Evolutionary conservation across 495 filamentous ascomycete species (phyloP).

Genomic region (Beverwykella pulmonaria): DNA sequence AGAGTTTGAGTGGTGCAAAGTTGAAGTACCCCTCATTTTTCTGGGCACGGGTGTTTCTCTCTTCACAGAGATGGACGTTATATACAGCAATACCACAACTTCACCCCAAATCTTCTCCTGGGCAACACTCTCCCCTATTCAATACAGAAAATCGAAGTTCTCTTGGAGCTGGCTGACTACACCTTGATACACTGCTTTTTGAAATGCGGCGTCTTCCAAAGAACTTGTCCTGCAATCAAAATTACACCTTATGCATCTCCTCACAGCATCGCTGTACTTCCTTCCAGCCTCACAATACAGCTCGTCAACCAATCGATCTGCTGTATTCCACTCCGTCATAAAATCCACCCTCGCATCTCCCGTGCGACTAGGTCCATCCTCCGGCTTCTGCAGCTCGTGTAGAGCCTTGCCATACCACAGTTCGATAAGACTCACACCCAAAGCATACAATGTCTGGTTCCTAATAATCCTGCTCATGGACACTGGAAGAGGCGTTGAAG

Average conservation of each 20-base stretch:
- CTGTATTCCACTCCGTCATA: constrained; percentile 31
- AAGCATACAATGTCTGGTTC: constrained; percentile 40
- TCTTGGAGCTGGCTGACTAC: constrained; percentile 41
- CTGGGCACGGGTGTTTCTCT: no score
- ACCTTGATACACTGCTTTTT: constrained; percentile 39
- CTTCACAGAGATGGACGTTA: no score
- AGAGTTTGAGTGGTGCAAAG: no score
- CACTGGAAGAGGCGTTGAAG: not conserved
- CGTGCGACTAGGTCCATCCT: constrained; percentile 11
- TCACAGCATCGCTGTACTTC: constrained; percentile 44
- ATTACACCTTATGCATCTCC: constrained; percentile 41
- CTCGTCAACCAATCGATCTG: constrained; percentile 26
- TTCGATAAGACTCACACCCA: constrained; percentile 45
- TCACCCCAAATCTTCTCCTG: no score
- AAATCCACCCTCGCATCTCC: constrained; percentile 4
- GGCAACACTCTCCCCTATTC: no score
- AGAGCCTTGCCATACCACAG: constrained; percentile 40
- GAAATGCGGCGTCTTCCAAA: constrained; percentile 39
- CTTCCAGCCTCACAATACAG: constrained; percentile 40
- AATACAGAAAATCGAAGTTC: constrained; percentile 27
- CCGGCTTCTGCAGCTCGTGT: constrained; percentile 11
- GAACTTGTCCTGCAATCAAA: constrained; percentile 37
- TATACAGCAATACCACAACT: no score
- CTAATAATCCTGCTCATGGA: constrained; percentile 21
- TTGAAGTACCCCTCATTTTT: no score